phyloP scores from a whole-genome alignment of 257 asterid genomes.

The Plantago elongata region DNA sequence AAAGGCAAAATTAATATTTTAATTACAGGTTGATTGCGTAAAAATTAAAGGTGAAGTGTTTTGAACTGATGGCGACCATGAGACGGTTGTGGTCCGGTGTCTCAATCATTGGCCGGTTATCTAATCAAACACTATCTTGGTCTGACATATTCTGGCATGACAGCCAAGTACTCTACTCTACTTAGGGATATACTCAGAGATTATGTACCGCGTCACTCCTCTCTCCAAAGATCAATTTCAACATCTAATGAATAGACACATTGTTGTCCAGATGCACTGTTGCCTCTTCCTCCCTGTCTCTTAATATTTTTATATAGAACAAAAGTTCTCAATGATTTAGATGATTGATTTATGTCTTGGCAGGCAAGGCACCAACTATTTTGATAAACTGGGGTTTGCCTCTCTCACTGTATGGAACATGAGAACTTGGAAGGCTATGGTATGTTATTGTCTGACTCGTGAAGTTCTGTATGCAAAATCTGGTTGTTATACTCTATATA shows the following conservation, averaged over 20 bases:
- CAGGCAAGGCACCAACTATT: conserved; percentile 59
- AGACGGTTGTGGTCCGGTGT: too few relatives aligned
- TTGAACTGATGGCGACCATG: neutral
- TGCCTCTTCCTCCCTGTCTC: too few relatives aligned
- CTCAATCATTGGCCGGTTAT: too few relatives aligned
- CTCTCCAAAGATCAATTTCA: too few relatives aligned
- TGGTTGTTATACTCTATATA: conserved; percentile 10
- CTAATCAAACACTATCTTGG: too few relatives aligned
- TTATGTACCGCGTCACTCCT: too few relatives aligned
- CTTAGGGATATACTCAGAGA: too few relatives aligned
- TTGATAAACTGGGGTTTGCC: conserved; percentile 71
- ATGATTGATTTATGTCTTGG: conserved; percentile 22
- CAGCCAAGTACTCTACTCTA: too few relatives aligned
- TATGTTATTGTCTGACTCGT: conserved; percentile 38
- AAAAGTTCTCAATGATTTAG: conserved; percentile 1
- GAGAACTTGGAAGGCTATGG: conserved; percentile 98
- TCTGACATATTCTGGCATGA: too few relatives aligned
- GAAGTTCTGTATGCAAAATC: conserved; percentile 21
- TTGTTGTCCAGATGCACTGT: too few relatives aligned
- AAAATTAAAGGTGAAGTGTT: neutral
- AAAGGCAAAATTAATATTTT: too few relatives aligned
- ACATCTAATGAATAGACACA: too few relatives aligned
- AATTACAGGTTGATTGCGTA: neutral
- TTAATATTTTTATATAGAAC: neutral
- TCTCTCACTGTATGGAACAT: conserved; percentile 96